phyloP scores from a whole-genome alignment of 1,284 basidiomycete genomes.

The Fereydounia khargensis region DNA sequence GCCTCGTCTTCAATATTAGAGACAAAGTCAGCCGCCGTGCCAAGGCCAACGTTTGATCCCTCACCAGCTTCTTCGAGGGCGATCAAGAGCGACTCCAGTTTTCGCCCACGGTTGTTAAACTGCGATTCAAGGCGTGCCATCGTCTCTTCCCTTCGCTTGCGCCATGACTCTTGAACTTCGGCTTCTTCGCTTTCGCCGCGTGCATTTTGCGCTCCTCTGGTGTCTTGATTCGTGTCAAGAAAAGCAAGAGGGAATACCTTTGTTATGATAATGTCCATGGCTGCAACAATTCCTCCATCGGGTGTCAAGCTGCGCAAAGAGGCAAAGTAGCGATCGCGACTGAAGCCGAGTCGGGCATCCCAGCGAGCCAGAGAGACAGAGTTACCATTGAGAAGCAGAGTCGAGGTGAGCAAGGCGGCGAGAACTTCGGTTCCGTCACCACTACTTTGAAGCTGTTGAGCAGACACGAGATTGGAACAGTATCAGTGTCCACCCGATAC shows the following conservation, averaged over 20 bases:
- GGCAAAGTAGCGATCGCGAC: conserved; percentile 66
- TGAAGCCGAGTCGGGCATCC: conserved; percentile 82
- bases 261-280: conserved; percentile 73
- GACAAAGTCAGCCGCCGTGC: conserved; percentile 12
- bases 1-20: conserved; percentile 12
- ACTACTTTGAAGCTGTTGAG: conserved; percentile 14
- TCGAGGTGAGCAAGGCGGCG: conserved; percentile 70
- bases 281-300: conserved; percentile 76
- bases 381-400: conserved; percentile 75
- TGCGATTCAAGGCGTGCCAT: conserved; percentile 11
- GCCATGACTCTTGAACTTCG: conserved; percentile 65
- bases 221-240: conserved; percentile 45
- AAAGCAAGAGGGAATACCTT: conserved; percentile 63
- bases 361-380: conserved; percentile 79
- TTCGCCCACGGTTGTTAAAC: conserved; percentile 7
- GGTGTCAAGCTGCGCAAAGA: conserved; percentile 74
- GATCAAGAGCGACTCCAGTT: conserved; percentile 23
- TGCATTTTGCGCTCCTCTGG: conserved; percentile 48
- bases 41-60: conserved; percentile 14
- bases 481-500: background rate
- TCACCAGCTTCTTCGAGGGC: conserved; percentile 9
- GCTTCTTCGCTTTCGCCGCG: conserved; percentile 64
- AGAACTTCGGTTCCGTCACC: conserved; percentile 76
- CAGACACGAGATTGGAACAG: background rate
- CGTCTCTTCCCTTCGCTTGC: conserved; percentile 60